Evolutionary conservation across 176 grass and related monocot species (phyloP).

Genomic region (Alopecurus myosuroides): DNA sequence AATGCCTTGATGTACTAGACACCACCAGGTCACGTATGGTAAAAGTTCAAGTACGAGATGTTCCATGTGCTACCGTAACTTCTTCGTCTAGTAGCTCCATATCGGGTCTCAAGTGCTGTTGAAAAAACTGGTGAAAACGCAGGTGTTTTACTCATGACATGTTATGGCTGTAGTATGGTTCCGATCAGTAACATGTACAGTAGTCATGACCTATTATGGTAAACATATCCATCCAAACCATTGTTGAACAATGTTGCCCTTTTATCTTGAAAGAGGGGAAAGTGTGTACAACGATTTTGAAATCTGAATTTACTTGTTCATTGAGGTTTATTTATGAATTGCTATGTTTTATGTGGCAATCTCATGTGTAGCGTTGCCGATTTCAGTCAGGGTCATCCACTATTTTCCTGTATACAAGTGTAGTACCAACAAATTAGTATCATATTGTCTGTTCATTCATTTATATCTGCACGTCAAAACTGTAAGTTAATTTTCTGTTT

Average conservation of each 20-base stretch:
- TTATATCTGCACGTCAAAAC: background rate
- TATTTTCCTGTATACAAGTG: background rate
- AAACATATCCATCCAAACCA: background rate
- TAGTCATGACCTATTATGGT: background rate
- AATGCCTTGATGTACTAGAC: conserved; percentile 48
- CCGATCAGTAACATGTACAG: background rate
- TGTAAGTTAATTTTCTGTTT: background rate
- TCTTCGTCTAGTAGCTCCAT: conserved; percentile 14
- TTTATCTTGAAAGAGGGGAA: background rate
- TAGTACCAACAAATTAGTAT: background rate
- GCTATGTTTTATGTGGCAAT: background rate
- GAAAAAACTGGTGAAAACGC: background rate
- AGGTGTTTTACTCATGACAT: background rate
- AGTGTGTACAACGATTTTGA: background rate
- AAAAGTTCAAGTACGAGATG: conserved; percentile 47
- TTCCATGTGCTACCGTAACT: conserved; percentile 7
- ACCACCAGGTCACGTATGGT: background rate
- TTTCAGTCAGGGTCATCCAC: background rate
- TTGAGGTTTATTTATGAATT: background rate
- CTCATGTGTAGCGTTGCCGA: background rate
- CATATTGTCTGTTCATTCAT: background rate
- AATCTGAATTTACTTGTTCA: background rate
- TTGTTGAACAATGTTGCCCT: background rate
- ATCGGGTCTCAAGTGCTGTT: background rate
- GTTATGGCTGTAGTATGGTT: background rate